phyloP scores from a whole-genome alignment of 2,329 filamentous ascomycete genomes.

The Cladosporium austrohemisphaericum region DNA sequence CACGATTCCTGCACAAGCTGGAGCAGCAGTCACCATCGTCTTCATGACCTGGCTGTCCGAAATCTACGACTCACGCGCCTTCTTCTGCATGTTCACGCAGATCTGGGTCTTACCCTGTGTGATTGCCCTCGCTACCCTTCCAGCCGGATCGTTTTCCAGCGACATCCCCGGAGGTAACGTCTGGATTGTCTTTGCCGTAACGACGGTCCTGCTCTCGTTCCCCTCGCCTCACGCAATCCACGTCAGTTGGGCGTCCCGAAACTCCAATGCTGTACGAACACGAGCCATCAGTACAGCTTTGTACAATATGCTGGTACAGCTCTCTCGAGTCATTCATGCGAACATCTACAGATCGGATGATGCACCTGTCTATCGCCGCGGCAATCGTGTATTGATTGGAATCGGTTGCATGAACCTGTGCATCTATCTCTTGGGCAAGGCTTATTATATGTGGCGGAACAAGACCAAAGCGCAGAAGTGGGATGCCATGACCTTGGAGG shows the following conservation, averaged over 20 bases:
- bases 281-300: conserved; percentile 60
- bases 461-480: conserved; percentile 40
- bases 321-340: conserved; percentile 43
- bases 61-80: conserved; percentile 49
- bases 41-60: conserved; percentile 49
- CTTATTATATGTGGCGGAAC: conserved; percentile 34
- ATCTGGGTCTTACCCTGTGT: conserved; percentile 41
- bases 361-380: conserved; percentile 35
- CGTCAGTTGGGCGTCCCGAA: conserved; percentile 59
- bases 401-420: conserved; percentile 31
- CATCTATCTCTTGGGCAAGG: conserved; percentile 30
- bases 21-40: conserved; percentile 42
- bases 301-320: conserved; percentile 56
- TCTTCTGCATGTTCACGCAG: conserved; percentile 43
- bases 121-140: conserved; percentile 35
- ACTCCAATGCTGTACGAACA: conserved; percentile 59
- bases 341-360: conserved; percentile 39
- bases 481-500: conserved; percentile 47
- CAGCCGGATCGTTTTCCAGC: conserved; percentile 27
- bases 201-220: conserved; percentile 38
- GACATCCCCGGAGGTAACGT: conserved; percentile 38
- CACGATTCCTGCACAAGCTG: conserved; percentile 36
- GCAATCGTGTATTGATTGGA: conserved; percentile 35
- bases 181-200: conserved; percentile 38
- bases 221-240: conserved; percentile 54